A percentile compares a stretch with the other conserved stretches of the same genome.
phyloP scores from a whole-genome alignment of 768 basidiomycete genomes.

The Suillus plorans region DNA sequence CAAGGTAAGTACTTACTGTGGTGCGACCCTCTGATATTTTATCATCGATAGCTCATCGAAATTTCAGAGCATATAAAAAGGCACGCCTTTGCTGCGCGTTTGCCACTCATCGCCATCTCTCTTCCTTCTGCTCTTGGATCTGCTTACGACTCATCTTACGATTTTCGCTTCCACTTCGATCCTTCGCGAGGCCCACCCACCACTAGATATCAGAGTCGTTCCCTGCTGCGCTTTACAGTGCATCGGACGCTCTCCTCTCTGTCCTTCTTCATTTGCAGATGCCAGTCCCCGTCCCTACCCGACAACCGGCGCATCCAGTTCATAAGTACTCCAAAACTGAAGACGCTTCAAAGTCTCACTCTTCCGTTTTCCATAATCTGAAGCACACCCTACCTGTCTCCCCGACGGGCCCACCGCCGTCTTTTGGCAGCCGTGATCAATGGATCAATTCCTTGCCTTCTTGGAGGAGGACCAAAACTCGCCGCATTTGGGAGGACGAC shows the following conservation, averaged over 20 bases:
- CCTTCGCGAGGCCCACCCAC: conserved; percentile 40
- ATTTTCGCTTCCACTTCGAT: conserved; percentile 41
- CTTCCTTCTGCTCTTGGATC: conserved; percentile 29
- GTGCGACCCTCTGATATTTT: conserved; percentile 7
- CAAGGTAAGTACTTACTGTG: conserved; percentile 12
- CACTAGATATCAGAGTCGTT: conserved; percentile 40
- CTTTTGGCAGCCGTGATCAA: conserved; percentile 67
- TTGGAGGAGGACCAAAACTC: conserved; percentile 69
- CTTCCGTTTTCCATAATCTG: conserved; percentile 52
- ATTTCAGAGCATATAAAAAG: conserved; percentile 57
- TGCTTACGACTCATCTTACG: conserved; percentile 75
- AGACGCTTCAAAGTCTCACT: conserved; percentile 34
- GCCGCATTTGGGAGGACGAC: conserved; percentile 65
- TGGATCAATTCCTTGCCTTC: conserved; percentile 71
- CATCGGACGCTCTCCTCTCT: conserved; percentile 41
- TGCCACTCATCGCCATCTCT: conserved; percentile 47
- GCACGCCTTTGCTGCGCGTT: conserved; percentile 94
- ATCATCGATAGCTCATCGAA: conserved; percentile 23
- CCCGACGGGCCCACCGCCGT: conserved; percentile 60
- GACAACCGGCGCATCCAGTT: conserved; percentile 61
- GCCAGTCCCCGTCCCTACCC: conserved; percentile 81
- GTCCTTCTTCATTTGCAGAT: conserved; percentile 57
- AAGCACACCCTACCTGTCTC: conserved; percentile 59
- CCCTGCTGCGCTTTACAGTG: conserved; percentile 44
- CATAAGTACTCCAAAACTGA: conserved; percentile 55